A percentile compares a stretch with the other conserved stretches of the same genome.
phyloP scores from a whole-genome alignment of 108 stramenopile genomes.

The Skeletonema grethae region DNA sequence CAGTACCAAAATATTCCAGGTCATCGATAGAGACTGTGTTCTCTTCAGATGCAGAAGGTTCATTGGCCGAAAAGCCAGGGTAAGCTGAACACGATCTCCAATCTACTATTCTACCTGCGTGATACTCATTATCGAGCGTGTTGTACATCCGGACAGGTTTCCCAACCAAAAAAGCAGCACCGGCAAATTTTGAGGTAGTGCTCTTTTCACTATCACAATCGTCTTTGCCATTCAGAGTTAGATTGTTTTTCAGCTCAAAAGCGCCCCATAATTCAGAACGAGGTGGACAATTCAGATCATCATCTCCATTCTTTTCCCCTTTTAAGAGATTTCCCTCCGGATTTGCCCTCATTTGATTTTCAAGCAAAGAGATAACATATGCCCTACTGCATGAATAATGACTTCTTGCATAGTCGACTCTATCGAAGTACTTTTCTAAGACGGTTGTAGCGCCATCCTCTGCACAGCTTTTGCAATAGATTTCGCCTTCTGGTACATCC shows the following conservation, averaged over 20 bases:
- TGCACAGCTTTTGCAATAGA: conserved; percentile 61
- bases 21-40: conserved; percentile 21
- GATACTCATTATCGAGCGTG: conserved; percentile 68
- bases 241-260: conserved; percentile 38
- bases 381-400: conserved; percentile 36
- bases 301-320: conserved; percentile 8
- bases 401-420: conserved; percentile 36
- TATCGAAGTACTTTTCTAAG: conserved; percentile 58
- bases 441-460: conserved; percentile 47
- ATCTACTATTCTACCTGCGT: conserved; percentile 72
- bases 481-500: conserved; percentile 57
- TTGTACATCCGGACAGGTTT: conserved; percentile 67
- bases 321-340: conserved; percentile 17
- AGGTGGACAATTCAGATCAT: conserved; percentile 30
- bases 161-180: conserved; percentile 50
- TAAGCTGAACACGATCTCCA: conserved; percentile 44
- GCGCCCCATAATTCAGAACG: conserved; percentile 49
- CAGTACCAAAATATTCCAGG: conserved; percentile 45
- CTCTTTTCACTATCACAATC: not conserved
- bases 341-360: conserved; percentile 50
- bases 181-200: not conserved
- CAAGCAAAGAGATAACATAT: conserved; percentile 45
- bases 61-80: not conserved
- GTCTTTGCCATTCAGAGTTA: conserved; percentile 6
- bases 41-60: conserved; percentile 1